Conservation (phyloP, 345 rosid species). For the Carallia pectinifolia region DNA sequence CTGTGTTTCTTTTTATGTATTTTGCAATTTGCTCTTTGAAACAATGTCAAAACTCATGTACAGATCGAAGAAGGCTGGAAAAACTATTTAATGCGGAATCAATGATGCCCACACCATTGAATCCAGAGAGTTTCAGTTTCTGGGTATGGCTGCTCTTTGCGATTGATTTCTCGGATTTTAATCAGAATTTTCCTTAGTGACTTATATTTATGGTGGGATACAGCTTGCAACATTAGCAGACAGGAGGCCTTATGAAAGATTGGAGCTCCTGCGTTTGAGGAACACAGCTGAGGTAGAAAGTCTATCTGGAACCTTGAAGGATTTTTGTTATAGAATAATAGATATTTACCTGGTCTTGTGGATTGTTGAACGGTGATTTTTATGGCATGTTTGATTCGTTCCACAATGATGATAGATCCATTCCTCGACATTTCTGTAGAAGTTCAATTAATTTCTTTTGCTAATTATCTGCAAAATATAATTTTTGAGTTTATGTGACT, state of each 20-base stretch:
- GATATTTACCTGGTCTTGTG: background rate
- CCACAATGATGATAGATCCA: background rate
- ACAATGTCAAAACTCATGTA: slow-evolving; percentile 8
- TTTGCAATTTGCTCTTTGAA: slow-evolving; percentile 10
- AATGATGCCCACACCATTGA: slow-evolving; percentile 75
- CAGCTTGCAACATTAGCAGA: slow-evolving; percentile 82
- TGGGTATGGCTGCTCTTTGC: slow-evolving; percentile 56
- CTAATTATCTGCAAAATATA: background rate
- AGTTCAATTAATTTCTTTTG: too few species aligned
- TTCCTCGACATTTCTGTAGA: background rate
- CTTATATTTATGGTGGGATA: slow-evolving; percentile 19
- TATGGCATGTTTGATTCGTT: background rate
- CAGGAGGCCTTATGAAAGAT: slow-evolving; percentile 74
- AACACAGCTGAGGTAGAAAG: slow-evolving; percentile 78
- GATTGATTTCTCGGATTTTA: background rate
- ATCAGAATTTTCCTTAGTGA: background rate
- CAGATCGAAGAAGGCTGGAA: slow-evolving; percentile 74
- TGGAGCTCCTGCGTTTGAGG: slow-evolving; percentile 77
- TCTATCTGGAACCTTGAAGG: background rate
- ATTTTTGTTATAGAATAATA: too few species aligned
- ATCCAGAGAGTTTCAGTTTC: slow-evolving; percentile 91
- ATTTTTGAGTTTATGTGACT: background rate
- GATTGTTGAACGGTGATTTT: background rate
- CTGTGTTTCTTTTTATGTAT: background rate
- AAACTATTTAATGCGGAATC: slow-evolving; percentile 56